phyloP scores from a whole-genome alignment of 2,329 filamentous ascomycete species.

The Dendryphion nanum region DNA sequence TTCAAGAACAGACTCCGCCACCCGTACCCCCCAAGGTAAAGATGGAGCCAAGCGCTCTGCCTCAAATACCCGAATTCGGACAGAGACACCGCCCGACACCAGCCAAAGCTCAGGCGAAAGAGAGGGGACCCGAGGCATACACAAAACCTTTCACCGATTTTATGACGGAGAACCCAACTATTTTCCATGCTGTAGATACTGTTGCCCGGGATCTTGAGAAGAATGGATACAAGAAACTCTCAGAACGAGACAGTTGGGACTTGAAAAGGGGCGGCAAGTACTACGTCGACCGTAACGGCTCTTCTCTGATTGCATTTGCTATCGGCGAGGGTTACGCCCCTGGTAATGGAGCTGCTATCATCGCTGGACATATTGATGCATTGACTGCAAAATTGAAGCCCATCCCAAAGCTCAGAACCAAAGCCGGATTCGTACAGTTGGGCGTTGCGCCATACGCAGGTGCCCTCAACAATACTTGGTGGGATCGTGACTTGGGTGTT shows the following conservation, averaged over 20 bases:
- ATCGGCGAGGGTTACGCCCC: slow-evolving; percentile 77
- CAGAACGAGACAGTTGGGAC: slow-evolving; percentile 78
- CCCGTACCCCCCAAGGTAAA: slow-evolving; percentile 38
- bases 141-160: slow-evolving; percentile 85
- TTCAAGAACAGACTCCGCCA: slow-evolving; percentile 28
- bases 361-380: slow-evolving; percentile 91
- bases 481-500: slow-evolving; percentile 91
- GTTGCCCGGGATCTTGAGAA: slow-evolving; percentile 71
- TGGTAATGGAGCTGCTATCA: slow-evolving; percentile 83
- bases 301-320: slow-evolving; percentile 79
- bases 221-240: slow-evolving; percentile 75
- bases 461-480: slow-evolving; percentile 86
- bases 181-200: slow-evolving; percentile 84
- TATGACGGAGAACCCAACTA: slow-evolving; percentile 83
- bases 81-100: slow-evolving; percentile 6
- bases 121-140: slow-evolving; percentile 50
- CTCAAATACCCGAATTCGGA: slow-evolving; percentile 15
- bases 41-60: slow-evolving; percentile 14
- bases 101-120: slow-evolving; percentile 10
- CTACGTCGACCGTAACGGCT: slow-evolving; percentile 82
- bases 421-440: slow-evolving; percentile 82
- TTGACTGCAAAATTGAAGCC: slow-evolving; percentile 89
- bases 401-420: slow-evolving; percentile 77
- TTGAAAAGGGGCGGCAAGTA: slow-evolving; percentile 83
- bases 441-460: slow-evolving; percentile 93